phyloP scores from a whole-genome alignment of 139 green algal species.

The Chlorella vulgaris region DNA sequence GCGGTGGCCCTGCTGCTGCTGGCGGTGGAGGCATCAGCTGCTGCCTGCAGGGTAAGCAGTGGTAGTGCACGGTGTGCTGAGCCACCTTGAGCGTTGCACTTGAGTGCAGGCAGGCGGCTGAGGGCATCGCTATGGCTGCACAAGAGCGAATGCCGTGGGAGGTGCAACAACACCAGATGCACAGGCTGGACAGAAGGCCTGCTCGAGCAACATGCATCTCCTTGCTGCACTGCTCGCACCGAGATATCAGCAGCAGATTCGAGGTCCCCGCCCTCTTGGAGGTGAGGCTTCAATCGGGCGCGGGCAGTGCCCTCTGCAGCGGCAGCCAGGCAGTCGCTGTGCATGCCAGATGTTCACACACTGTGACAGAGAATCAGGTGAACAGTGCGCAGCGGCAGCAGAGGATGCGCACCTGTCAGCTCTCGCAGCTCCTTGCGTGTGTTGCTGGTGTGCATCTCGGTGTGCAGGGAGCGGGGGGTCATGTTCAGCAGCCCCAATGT shows the following conservation, averaged over 20 bases:
- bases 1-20: not conserved
- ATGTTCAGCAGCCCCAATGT: constrained; percentile 9
- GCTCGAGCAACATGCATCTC: not conserved
- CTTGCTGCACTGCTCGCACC: not conserved
- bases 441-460: not conserved
- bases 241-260: constrained; percentile 7
- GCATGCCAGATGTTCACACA: not conserved
- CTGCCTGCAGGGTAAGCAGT: too few relatives aligned
- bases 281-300: not conserved
- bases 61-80: too few relatives aligned
- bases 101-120: too few relatives aligned
- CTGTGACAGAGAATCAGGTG: too few relatives aligned
- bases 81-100: too few relatives aligned
- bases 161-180: too few relatives aligned
- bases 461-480: not conserved
- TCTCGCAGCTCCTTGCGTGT: constrained; percentile 6
- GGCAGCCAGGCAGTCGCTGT: not conserved
- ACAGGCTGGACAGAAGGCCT: too few relatives aligned
- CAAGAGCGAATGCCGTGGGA: too few relatives aligned
- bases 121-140: too few relatives aligned
- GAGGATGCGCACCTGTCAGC: constrained; percentile 17
- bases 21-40: too few relatives aligned
- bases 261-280: constrained; percentile 9
- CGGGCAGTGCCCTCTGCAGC: not conserved
- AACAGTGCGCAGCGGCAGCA: too few relatives aligned